Percentiles rank a stretch among this genome's conserved stretches.
Conservation (phyloP, 2,329 filamentous ascomycete genomes). For the Pseudogymnoascus sp. region DNA sequence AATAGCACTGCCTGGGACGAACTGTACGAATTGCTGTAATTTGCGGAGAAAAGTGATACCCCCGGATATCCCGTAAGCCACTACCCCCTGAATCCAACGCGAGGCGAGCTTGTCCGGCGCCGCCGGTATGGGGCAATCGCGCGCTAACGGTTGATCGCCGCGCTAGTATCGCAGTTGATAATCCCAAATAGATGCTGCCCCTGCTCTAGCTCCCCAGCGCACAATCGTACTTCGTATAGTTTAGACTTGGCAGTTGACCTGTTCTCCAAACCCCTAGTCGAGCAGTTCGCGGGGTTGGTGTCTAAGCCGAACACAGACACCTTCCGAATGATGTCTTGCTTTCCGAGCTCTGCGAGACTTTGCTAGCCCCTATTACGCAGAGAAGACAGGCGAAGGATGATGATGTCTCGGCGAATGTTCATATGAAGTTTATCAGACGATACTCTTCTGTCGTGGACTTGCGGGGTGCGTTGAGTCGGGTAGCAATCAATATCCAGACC, state of each 20-base stretch:
- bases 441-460: background rate
- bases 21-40: background rate
- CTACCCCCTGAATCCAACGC: background rate
- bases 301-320: background rate
- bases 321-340: background rate
- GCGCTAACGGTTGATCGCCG: background rate
- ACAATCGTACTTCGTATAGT: background rate
- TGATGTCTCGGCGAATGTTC: background rate
- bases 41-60: background rate
- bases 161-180: background rate
- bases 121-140: background rate
- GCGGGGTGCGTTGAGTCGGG: constrained; percentile 4
- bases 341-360: background rate
- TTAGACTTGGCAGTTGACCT: background rate
- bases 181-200: background rate
- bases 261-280: background rate
- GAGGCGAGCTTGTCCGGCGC: constrained; percentile 1
- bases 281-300: background rate
- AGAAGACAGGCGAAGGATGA: constrained; percentile 1
- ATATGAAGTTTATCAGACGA: background rate
- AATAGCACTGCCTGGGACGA: background rate
- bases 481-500: background rate
- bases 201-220: background rate
- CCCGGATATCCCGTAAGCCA: background rate
- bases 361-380: background rate